phyloP scores from a whole-genome alignment of 2,329 filamentous ascomycete genomes.

The Chalaropsis ovoidea region DNA sequence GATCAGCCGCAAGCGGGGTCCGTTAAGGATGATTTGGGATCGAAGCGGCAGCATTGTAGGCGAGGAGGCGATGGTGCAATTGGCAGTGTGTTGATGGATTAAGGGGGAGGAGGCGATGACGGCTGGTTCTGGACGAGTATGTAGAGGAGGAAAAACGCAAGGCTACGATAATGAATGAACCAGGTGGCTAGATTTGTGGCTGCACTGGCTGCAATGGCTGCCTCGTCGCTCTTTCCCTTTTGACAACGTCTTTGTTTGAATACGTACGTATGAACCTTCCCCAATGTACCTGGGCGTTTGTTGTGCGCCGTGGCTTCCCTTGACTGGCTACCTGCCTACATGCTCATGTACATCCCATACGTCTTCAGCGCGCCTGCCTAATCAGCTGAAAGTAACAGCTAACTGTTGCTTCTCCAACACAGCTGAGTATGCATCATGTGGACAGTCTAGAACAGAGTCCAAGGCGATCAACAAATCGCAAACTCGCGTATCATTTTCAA shows the following conservation, averaged over 20 bases:
- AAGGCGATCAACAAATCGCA: neutral
- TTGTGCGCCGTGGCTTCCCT: neutral
- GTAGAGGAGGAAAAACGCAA: neutral
- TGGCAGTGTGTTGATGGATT: neutral
- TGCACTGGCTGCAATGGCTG: too few species aligned
- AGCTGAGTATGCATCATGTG: neutral
- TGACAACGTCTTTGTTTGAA: neutral
- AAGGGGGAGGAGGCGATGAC: neutral
- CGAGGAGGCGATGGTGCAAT: neutral
- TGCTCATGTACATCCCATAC: neutral
- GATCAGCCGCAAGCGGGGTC: neutral
- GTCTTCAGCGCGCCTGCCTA: neutral
- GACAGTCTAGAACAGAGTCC: neutral
- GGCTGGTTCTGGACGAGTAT: neutral
- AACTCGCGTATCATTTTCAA: too few species aligned
- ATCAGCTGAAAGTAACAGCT: neutral
- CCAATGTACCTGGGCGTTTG: neutral
- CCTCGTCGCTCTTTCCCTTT: neutral
- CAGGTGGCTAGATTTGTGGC: conserved; percentile 8
- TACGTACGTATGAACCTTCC: neutral
- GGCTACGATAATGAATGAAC: conserved; percentile 23
- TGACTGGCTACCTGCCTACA: neutral
- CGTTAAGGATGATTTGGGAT: neutral
- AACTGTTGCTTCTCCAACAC: neutral
- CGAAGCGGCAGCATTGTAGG: conserved; percentile 1